Conservation (phyloP, 768 basidiomycete genomes). For the Suillus fuscotomentosus region DNA sequence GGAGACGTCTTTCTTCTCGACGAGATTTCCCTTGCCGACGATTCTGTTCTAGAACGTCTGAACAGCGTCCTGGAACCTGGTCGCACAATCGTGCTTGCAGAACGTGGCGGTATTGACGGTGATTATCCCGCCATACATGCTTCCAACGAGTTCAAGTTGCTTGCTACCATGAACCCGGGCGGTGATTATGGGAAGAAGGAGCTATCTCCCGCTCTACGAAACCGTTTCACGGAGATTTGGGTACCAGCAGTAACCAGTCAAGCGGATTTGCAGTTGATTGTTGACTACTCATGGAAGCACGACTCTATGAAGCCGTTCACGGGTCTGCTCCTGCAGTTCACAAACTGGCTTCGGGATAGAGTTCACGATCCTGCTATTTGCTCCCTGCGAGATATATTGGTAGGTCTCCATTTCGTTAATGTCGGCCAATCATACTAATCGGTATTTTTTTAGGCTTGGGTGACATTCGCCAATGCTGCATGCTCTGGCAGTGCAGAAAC, state of each 20-base stretch:
- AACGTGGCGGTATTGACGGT: slow-evolving; percentile 77
- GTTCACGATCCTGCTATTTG: slow-evolving; percentile 64
- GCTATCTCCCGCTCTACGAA: slow-evolving; percentile 92
- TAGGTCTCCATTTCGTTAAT: slow-evolving; percentile 34
- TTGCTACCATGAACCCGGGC: slow-evolving; percentile 99
- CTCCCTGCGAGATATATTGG: slow-evolving; percentile 86
- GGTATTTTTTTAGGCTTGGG: slow-evolving; percentile 70
- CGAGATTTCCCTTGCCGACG: slow-evolving; percentile 96
- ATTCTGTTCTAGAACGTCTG: slow-evolving; percentile 94
- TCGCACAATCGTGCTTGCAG: slow-evolving; percentile 87
- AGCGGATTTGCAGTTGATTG: slow-evolving; percentile 74
- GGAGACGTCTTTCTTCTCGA: slow-evolving; percentile 91
- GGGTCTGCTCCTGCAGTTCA: slow-evolving; percentile 66
- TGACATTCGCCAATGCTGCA: slow-evolving; percentile 76
- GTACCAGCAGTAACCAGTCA: slow-evolving; percentile 81
- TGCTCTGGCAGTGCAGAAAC: slow-evolving; percentile 30
- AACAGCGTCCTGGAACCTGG: slow-evolving; percentile 96
- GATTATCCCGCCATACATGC: slow-evolving; percentile 70
- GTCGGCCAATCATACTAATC: neutral
- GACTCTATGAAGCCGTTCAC: slow-evolving; percentile 57
- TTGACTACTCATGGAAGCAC: slow-evolving; percentile 66
- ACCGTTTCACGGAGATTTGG: slow-evolving; percentile 99
- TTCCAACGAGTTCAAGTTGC: slow-evolving; percentile 71
- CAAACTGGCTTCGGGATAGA: slow-evolving; percentile 69
- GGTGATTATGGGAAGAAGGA: slow-evolving; percentile 99